These are phyloP conservation scores for Rutidosis leptorrhynchoides DNA, from an alignment of 129 eudicot genomes.

Conservation along the genomic window DNA sequence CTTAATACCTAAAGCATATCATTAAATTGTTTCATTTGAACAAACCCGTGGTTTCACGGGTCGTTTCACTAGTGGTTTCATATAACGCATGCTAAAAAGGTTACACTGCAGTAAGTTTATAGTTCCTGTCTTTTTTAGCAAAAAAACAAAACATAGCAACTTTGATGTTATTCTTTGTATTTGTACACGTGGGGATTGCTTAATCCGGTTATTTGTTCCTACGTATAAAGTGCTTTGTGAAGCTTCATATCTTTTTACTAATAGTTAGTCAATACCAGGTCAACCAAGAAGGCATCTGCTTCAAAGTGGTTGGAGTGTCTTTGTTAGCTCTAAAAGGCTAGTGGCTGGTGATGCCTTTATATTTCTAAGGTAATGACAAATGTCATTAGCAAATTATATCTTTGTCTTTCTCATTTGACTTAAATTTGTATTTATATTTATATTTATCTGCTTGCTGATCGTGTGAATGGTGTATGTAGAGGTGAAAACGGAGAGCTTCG, in stretches of 20 bases:
- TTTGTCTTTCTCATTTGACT: not conserved
- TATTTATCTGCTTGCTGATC: constrained; percentile 17
- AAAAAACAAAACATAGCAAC: not conserved
- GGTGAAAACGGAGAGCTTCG: constrained; percentile 86
- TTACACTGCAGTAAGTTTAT: not conserved
- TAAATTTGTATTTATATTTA: not conserved
- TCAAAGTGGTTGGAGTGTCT: constrained; percentile 99
- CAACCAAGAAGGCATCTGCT: constrained; percentile 93
- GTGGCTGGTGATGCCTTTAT: constrained; percentile 96
- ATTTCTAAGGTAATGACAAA: constrained; percentile 59
- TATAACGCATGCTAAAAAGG: constrained; percentile 3
- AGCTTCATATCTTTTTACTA: not conserved
- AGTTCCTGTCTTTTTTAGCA: not conserved
- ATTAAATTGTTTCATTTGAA: no score
- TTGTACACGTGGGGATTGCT: not conserved
- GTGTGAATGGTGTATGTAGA: constrained; percentile 31
- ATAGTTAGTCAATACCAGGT: constrained; percentile 44
- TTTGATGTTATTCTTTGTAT: not conserved
- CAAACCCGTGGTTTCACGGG: no score
- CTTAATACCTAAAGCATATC: no score
- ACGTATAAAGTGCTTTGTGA: not conserved
- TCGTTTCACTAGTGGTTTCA: no score
- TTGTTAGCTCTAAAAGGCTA: constrained; percentile 93
- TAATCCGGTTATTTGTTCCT: not conserved
- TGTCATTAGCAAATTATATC: not conserved